A percentile compares a stretch with the other conserved stretches of the same genome.
Conservation (phyloP, 163 green algal genomes). For the Smithsoniella earleae region DNA sequence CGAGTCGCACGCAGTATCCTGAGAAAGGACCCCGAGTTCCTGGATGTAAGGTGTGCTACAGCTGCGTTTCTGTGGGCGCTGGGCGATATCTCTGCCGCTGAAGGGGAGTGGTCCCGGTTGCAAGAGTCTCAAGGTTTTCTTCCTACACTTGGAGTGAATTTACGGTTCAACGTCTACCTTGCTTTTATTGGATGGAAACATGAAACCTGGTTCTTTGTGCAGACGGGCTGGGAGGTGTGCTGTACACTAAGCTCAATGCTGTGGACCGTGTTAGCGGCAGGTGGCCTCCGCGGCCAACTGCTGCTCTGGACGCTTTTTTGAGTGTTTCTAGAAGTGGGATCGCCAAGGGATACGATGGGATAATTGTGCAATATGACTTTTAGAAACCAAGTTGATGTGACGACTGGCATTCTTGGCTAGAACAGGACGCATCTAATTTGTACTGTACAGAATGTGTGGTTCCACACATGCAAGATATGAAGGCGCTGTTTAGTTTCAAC, state of each 20-base stretch:
- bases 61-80: conserved; percentile 44
- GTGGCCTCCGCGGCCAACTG: conserved; percentile 52
- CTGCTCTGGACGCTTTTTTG: conserved; percentile 55
- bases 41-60: conserved; percentile 48
- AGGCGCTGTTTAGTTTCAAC: too few relatives aligned
- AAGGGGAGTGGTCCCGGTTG: conserved; percentile 45
- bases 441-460: too few relatives aligned
- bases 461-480: too few relatives aligned
- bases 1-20: background rate
- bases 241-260: conserved; percentile 39
- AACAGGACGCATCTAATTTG: too few relatives aligned
- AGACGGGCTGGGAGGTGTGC: conserved; percentile 38
- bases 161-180: too few relatives aligned
- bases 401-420: too few relatives aligned
- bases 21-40: conserved; percentile 47
- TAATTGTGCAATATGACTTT: conserved; percentile 6
- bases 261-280: conserved; percentile 40
- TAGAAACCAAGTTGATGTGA: too few relatives aligned
- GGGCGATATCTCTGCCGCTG: conserved; percentile 37
- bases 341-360: conserved; percentile 48
- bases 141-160: too few relatives aligned
- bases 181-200: too few relatives aligned
- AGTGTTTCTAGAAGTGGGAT: conserved; percentile 33
- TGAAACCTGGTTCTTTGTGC: too few relatives aligned
- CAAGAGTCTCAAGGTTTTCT: conserved; percentile 36